Evolutionary conservation across 768 basidiomycete genomes (phyloP).

Genomic region (Leccinellum albellum): DNA sequence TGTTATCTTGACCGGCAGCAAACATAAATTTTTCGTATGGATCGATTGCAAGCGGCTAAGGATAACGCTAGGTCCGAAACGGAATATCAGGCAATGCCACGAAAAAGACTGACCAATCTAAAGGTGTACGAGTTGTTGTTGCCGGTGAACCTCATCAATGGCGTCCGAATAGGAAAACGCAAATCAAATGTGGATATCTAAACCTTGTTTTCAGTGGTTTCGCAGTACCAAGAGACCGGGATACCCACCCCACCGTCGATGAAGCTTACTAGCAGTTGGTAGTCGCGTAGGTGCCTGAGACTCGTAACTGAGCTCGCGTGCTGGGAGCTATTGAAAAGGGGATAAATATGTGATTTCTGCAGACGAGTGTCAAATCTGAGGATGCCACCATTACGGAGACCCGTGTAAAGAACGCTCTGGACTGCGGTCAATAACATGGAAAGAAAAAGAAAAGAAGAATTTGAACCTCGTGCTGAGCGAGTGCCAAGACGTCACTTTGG

Average conservation of each 20-base stretch:
- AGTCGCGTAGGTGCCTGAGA: conserved; percentile 46
- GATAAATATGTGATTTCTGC: conserved; percentile 32
- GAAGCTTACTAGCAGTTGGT: conserved; percentile 53
- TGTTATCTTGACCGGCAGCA: conserved; percentile 63
- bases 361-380: conserved; percentile 55
- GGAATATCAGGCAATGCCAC: background rate
- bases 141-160: conserved; percentile 47
- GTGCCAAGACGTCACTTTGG: conserved; percentile 59
- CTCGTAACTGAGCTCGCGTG: conserved; percentile 49
- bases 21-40: conserved; percentile 56
- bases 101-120: conserved; percentile 43
- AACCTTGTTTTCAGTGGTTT: background rate
- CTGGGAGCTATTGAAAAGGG: conserved; percentile 37
- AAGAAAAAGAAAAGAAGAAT: background rate
- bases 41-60: conserved; percentile 61
- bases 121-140: conserved; percentile 54
- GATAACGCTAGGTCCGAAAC: conserved; percentile 3
- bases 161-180: conserved; percentile 46
- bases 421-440: background rate
- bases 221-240: background rate
- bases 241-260: conserved; percentile 56
- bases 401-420: conserved; percentile 52
- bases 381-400: conserved; percentile 58
- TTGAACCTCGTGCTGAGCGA: conserved; percentile 50
- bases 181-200: conserved; percentile 64